Base-by-base conservation (phyloP, 1,284 basidiomycete genomes). In the Ustilago shanxiensis region DNA sequence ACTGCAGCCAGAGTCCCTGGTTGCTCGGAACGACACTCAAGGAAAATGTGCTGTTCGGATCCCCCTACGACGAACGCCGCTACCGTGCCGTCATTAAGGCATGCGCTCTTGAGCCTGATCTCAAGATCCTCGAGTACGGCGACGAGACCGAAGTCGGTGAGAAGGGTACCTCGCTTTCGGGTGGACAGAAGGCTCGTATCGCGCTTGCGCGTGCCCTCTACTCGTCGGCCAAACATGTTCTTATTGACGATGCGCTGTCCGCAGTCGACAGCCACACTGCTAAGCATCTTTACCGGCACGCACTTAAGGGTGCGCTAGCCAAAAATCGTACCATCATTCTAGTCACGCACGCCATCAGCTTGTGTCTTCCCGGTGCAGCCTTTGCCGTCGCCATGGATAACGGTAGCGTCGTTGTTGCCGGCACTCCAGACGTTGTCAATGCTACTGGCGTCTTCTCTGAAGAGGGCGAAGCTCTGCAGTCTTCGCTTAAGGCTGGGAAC, bases 1-100 rank as follows among this genome's bases (percentile, higher is more conserved):
- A 95, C 87, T 95, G 97, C 13, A 94, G 95, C n/a, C 95, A 98
- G 88, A 90, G 91, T 1, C 91, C 95, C 0, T 95, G 93, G 93
- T 89, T 97, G 37, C 91, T 94, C 64, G 97, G 97, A 84, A 95
- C 94, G 0, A 93, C 93, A 4, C 95, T 98, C 86, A 92, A 92
- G 89, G 93, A 96, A 55, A 98, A 98, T 79, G 96, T 98, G 74
- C 87, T 97, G 24, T 98, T 98, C 87, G 93, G 91, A 66, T 88
- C 94, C 26, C 93, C 93, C 0, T 94, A 90, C 78, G 89, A 94
- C 71, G 90, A 92, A 79, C 89, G 91, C 58, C 90, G 95, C 3
- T 96, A 96, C 82, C 88, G 90, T 58, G 90, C 89, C 69, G 93
- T 93, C 1, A 87, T 97, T 10, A 91, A 92, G 82, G 93, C 92